Base-by-base conservation (phyloP, 768 basidiomycete genomes). In the Hortiboletus campestris region DNA sequence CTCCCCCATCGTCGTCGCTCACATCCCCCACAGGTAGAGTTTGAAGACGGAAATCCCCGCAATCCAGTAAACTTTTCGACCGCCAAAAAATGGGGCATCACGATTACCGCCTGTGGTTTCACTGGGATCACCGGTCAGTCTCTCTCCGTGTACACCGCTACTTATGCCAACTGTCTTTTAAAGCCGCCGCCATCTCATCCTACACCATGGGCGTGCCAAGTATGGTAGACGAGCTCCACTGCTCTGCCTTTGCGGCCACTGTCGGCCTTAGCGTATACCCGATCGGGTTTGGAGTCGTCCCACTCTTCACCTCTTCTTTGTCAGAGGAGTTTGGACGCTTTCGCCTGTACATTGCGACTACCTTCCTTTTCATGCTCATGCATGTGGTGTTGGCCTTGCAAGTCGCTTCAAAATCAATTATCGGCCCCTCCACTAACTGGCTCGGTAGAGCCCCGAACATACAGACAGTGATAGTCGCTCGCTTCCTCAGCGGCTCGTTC, bases 321-420 rank as follows among this genome's bases (percentile, higher is more conserved):
- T 87, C 85, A 63, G 88, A 89, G 63, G 88, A 89, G 63, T 83
- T 88, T 53, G 88, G 87, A 13, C 71, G 87, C 40, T 79, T 80
- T 47, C 84, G 81, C 1, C 56, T 89, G 2, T 88, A 86, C 58
- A 64, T 84, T 17, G 73, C 68, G 32, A 84, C 83, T 2, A 70
- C 69, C 12, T 61, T 80, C 28, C 76, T 80, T 11, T 84, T 85
- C 60, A 61, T 77, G 25, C 58, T 78, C 22, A 81, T 79, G 72
- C 84, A 80, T 61, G 58, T 85, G 55, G 76, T 65, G 59, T 60
- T 53, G 17, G 72, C 72, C 22, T 51, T 72, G 71, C 54, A 54
- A 57, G 69, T 67, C 38, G 3, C 6, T n/a, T 10, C 44, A 6
- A 22, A 14, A 10, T 10, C 34, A 20, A 45, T 32, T 36, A 10